Conservation (phyloP, 805 yeast genomes). For the Phaffomyces thermotolerans region DNA sequence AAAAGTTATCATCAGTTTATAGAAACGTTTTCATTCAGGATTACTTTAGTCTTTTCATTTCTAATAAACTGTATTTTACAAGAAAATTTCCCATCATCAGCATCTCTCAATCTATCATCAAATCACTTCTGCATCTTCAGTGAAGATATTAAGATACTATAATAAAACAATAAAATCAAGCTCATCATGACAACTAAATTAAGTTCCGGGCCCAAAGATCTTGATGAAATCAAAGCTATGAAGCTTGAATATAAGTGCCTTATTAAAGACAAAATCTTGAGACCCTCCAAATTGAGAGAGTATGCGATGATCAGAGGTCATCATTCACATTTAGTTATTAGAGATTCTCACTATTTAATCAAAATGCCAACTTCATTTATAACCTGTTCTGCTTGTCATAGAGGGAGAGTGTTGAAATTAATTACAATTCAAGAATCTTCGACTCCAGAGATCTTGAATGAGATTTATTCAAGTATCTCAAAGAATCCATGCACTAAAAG, state of each 20-base stretch:
- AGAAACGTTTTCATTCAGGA: too few relatives aligned
- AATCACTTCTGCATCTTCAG: too few relatives aligned
- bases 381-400: constrained; percentile 23
- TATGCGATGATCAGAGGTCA: constrained; percentile 14
- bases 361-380: constrained; percentile 22
- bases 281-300: constrained; percentile 19
- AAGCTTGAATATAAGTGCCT: constrained; percentile 20
- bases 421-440: constrained; percentile 15
- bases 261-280: constrained; percentile 21
- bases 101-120: too few relatives aligned
- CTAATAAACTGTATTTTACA: too few relatives aligned
- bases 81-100: too few relatives aligned
- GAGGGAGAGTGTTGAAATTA: constrained; percentile 23
- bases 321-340: constrained; percentile 23
- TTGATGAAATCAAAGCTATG: constrained; percentile 13
- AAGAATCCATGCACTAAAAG: constrained; percentile 21
- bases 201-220: neutral
- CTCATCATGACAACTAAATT: neutral
- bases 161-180: too few relatives aligned
- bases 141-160: too few relatives aligned
- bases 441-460: constrained; percentile 17
- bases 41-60: too few relatives aligned
- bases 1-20: too few relatives aligned
- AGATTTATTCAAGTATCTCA: constrained; percentile 18
- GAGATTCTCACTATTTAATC: constrained; percentile 23